Base-by-base conservation (phyloP, 208 protist genomes). In the Borovskyia barvae region DNA sequence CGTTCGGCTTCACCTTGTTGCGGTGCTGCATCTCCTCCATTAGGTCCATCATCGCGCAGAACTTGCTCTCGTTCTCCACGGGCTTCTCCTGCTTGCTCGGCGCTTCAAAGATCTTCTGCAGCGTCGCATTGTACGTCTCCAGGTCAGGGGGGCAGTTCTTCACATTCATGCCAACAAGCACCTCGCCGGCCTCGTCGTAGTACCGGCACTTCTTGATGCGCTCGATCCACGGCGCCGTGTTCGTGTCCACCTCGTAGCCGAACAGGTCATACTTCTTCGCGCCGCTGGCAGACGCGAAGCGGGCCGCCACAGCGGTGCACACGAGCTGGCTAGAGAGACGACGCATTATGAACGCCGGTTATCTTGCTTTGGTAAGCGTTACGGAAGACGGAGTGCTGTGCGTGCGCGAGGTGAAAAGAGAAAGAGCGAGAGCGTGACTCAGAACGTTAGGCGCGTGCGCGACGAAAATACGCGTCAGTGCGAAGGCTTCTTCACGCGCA, bases 41-140 rank as follows among this genome's bases (percentile, higher is more conserved):
- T 45, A 94, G 65, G 56, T 94, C 87, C 79, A 94, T 85, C 87
- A 94, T 94, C 49, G 87, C 87, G 49, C 84, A 92, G 73, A 94
- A 92, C 67, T 92, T 92, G 77, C 85, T 90, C 65, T 90, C 87
- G 54, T 87, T 87, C 35, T 90, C 80, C 46, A 90, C 64, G 0
- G 79, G 76, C 50, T 70, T 59, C 28, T 65, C 70, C 62, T 77
- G 62, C 80, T 94, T 94, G 65, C 76, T 83, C 36, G 72, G 72
- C 19, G 82, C 70, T 57, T 91, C 80, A 65, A 73, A 90, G 63
- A 94, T 94, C 51, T 67, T 65, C 70, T 90, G 82, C 69, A 94
- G 77, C 37, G 82, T 77, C 43, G 84, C 87, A 51, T 92, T 94
- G 80, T 94, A 94, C 47, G 87, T 88, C 56, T 80, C 80, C 58